Evolutionary conservation across 768 basidiomycete species (phyloP), one percentile per base, ranked within the genome.

Genomic region (Russula vinacea): DNA sequence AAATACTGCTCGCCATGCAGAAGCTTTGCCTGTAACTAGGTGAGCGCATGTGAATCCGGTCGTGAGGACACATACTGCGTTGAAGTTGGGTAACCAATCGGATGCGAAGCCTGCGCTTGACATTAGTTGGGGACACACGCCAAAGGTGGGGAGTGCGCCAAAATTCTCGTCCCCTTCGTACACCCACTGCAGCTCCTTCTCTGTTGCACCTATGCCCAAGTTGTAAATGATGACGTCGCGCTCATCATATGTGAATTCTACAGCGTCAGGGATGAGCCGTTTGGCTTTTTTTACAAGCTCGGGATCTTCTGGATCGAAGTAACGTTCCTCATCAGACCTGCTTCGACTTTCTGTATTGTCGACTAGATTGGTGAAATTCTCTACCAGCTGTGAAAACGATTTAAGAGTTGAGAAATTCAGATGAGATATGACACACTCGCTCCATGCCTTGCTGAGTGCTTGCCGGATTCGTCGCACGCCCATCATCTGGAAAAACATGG

Each of bases 1-100:
- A 99, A 78, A 75, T 92, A 98, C 71, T 98, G 97, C 73, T 99
- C 97, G 51, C 97, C 97, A 73, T 99, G 97, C 19, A 99, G 83
- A n/a, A 99, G 80, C 76, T 93, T 98, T 53, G 94, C 92, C 92
- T 94, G 49, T 14, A 16, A 19, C 33, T 40, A 39, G 24, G 42
- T 33, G 42, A 54, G 37, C 55, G n/a, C 24, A 44, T 32, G 19
- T 63, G 45, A 62, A 58, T 45, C 17, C 14, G 35, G 56, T 55
- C 19, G 65, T 33, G 16, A 14, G 11, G 14, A n/a, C 39, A 75
- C 85, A 56, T 70, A 92, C 92, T 6, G 93, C 94, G 72, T 95
- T 95, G 80, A 87, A 98, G 75, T 98, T 90, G 16, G 97, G 96
- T 33, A 99, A 79, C 86, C 88, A 96, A 76, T 92, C 94, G 54